These are phyloP conservation scores for Trichoderma koningii DNA, from an alignment of 2,329 filamentous ascomycete species.

Conservation along the genomic window DNA sequence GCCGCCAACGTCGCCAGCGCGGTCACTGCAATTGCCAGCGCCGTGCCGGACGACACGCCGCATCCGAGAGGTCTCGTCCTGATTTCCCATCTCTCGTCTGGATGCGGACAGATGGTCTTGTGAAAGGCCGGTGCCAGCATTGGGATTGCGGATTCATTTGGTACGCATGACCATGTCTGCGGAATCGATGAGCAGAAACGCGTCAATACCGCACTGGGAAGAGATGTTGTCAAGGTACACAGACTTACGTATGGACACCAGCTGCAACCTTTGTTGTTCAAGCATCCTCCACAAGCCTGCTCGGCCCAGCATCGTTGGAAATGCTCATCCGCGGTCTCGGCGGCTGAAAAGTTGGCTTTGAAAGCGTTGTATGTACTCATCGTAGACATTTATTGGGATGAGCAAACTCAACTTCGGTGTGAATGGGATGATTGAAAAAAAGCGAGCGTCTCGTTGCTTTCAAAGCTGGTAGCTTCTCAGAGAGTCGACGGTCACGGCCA, in stretches of 20 bases:
- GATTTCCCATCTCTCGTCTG: conserved; percentile 46
- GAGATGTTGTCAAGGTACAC: not conserved
- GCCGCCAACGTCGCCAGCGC: conserved; percentile 37
- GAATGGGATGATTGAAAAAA: no score
- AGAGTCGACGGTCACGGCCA: no score
- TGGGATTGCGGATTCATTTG: conserved; percentile 49
- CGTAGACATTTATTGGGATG: conserved; percentile 1
- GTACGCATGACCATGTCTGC: conserved; percentile 57
- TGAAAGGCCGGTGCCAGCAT: conserved; percentile 55
- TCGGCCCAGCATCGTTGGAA: conserved; percentile 54
- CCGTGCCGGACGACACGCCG: conserved; percentile 41
- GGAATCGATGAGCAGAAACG: not conserved
- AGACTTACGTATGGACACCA: conserved; percentile 56
- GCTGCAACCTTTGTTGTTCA: conserved; percentile 48
- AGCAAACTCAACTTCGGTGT: not conserved
- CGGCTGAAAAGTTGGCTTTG: conserved; percentile 39
- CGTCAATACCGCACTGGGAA: not conserved
- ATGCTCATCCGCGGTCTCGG: conserved; percentile 41
- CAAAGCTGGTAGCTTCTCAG: no score
- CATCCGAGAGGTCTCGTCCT: conserved; percentile 43
- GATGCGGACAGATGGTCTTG: conserved; percentile 54
- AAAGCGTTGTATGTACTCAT: conserved; percentile 29
- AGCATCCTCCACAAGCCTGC: conserved; percentile 52
- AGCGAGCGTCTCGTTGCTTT: no score
- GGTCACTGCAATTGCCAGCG: conserved; percentile 36